Base-by-base conservation (phyloP, 1,139 yeast genomes). In the Sugiyamaella paludigena region DNA sequence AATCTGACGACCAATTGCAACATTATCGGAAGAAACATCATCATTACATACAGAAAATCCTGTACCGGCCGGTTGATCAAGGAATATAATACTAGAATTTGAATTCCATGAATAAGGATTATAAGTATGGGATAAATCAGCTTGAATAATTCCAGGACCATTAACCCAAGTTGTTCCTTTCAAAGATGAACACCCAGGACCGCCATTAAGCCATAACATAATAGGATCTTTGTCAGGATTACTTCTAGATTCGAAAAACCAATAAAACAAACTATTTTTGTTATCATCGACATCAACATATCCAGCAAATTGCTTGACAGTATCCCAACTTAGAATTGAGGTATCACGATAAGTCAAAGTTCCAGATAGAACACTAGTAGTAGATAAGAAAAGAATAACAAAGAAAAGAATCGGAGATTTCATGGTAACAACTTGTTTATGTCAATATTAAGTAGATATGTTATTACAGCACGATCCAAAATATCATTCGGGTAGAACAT, bases 1-100 rank as follows among this genome's bases (percentile, higher is more conserved):
- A 33, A 89, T 95, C 65, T 92, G 98, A 68, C 85, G 77, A 59
- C 95, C 95, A 26, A 98, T 97, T 46, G 94, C 88, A 48, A 83
- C 83, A 11, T 60, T 50, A 37, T 48, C 51, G n/a, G n/a, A n/a
- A 10, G 43, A 39, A n/a, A 58, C 56, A 9, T 42, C 36, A 19
- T 40, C 53, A 7, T 40, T 35, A 3, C 55, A 77, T 63, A 83
- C 83, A 1, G 94, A 84, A 65, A 81, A 85, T 16, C 95, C 96
- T 27, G 82, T 84, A 47, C 82, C 82, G 36, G 81, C 82, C 4
- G 89, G 89, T 67, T 83, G 88, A 60, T 83, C 89, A 58, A 83
- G 70, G 67, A 79, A 83, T 41, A 83, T 79, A 10, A 83, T 81
- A 16, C 81, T 77, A 13, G 89, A 88, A 59, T 82, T 81, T 58